These are phyloP conservation scores for Elsinoe fawcettii DNA, from an alignment of 2,329 filamentous ascomycete genomes.

Conservation along the genomic window DNA sequence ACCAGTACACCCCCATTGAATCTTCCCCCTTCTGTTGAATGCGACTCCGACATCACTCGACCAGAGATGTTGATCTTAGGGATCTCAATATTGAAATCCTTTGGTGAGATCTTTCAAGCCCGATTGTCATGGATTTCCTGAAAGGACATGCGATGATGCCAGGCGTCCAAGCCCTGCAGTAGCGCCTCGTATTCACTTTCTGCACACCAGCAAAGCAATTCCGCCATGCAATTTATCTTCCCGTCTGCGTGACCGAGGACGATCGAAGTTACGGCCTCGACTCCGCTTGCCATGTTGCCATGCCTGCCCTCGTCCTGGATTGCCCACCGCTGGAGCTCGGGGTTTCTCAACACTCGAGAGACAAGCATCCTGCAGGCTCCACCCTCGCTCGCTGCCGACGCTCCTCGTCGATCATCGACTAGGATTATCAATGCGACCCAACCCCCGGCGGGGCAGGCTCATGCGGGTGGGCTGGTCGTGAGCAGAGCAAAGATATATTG, in stretches of 20 bases:
- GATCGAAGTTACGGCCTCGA: background rate
- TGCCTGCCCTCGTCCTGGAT: background rate
- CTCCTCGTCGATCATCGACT: constrained; percentile 8
- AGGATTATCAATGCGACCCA: background rate
- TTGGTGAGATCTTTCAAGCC: background rate
- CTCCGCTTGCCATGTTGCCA: background rate
- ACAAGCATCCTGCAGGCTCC: constrained; percentile 8
- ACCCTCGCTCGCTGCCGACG: constrained; percentile 9
- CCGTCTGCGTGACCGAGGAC: background rate
- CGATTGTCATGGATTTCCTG: background rate
- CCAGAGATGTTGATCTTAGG: background rate
- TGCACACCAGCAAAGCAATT: background rate
- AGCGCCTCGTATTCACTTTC: constrained; percentile 9
- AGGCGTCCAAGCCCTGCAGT: constrained; percentile 11
- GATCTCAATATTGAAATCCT: background rate
- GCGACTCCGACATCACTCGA: background rate
- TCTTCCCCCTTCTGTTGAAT: background rate
- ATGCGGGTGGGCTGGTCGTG: background rate
- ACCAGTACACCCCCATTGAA: background rate
- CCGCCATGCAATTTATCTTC: background rate
- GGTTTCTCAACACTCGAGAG: background rate
- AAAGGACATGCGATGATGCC: background rate
- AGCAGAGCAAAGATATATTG: background rate
- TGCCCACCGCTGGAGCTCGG: background rate
- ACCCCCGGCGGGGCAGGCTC: background rate